These are phyloP conservation scores for Tricholoma bakamatsutake DNA, from an alignment of 768 basidiomycete species.

Conservation along the genomic window DNA sequence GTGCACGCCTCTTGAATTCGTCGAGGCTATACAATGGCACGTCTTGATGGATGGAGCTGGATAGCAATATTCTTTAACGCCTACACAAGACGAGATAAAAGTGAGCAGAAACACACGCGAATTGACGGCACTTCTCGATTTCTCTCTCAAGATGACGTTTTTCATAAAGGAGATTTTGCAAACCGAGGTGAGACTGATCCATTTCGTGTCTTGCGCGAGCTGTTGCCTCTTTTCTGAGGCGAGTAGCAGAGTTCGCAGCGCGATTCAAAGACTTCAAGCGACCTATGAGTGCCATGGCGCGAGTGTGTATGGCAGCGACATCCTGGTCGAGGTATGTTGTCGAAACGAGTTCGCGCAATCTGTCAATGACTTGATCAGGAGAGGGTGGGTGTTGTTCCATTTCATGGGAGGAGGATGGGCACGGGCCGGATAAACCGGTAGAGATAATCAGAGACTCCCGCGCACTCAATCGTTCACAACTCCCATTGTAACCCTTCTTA, in stretches of 20 bases:
- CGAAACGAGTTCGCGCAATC: slow-evolving; percentile 59
- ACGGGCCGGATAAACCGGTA: background rate
- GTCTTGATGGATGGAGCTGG: slow-evolving; percentile 85
- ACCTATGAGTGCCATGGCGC: slow-evolving; percentile 71
- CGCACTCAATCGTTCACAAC: background rate
- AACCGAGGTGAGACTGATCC: slow-evolving; percentile 82
- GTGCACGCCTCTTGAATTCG: slow-evolving; percentile 67
- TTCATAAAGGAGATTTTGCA: slow-evolving; percentile 86
- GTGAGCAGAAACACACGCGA: slow-evolving; percentile 56
- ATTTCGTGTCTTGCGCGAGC: slow-evolving; percentile 81
- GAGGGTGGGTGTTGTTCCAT: slow-evolving; percentile 20
- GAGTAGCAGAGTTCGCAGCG: slow-evolving; percentile 63
- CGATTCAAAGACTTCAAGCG: slow-evolving; percentile 78
- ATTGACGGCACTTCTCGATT: slow-evolving; percentile 90
- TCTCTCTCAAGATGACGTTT: slow-evolving; percentile 86
- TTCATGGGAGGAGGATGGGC: too few relatives aligned
- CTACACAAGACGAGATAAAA: background rate
- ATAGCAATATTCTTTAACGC: background rate
- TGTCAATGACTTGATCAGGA: slow-evolving; percentile 51
- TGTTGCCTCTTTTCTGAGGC: slow-evolving; percentile 60
- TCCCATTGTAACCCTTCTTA: background rate
- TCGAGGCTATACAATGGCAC: slow-evolving; percentile 66
- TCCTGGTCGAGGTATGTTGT: slow-evolving; percentile 38
- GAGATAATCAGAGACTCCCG: background rate
- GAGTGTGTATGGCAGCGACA: slow-evolving; percentile 47